Evolutionary conservation across 139 green algal genomes (phyloP).

Genomic region (Chlamydomonas asymmetrica): DNA sequence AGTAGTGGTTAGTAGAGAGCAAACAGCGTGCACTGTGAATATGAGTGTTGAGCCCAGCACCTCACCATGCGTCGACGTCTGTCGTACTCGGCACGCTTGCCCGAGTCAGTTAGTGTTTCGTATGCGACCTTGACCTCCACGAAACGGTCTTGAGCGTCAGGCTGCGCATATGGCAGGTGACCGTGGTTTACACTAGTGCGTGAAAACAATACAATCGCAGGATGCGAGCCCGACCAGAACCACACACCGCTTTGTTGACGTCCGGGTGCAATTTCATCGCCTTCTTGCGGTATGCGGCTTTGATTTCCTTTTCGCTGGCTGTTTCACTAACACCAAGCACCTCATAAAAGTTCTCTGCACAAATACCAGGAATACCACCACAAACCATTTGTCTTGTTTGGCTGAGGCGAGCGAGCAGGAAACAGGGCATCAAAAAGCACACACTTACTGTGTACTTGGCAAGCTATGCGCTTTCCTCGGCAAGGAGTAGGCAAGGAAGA

Average conservation of each 20-base stretch:
- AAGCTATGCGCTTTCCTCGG: no score
- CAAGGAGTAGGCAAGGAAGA: no score
- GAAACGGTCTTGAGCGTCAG: constrained; percentile 71
- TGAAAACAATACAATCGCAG: no score
- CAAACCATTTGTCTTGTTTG: no score
- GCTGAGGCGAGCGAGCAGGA: no score
- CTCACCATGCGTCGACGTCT: constrained; percentile 37
- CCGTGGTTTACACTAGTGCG: no score
- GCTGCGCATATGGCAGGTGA: background rate
- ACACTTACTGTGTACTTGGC: no score
- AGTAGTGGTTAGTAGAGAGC: no score
- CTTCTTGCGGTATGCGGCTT: constrained; percentile 78
- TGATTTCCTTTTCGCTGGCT: constrained; percentile 68
- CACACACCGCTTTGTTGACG: constrained; percentile 76
- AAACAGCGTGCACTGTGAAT: no score
- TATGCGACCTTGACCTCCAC: constrained; percentile 82
- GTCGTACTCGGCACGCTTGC: constrained; percentile 50
- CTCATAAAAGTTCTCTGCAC: constrained; percentile 68
- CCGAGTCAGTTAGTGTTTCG: constrained; percentile 62
- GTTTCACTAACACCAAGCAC: constrained; percentile 60
- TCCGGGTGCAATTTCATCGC: constrained; percentile 90
- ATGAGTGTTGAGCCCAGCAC: no score
- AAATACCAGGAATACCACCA: no score
- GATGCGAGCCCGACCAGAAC: background rate
- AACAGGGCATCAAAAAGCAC: no score